Percentiles rank a stretch among this genome's conserved stretches.
These are phyloP conservation scores for Raddia guianensis DNA, from an alignment of 176 grass and related monocot genomes.

Conservation along the genomic window DNA sequence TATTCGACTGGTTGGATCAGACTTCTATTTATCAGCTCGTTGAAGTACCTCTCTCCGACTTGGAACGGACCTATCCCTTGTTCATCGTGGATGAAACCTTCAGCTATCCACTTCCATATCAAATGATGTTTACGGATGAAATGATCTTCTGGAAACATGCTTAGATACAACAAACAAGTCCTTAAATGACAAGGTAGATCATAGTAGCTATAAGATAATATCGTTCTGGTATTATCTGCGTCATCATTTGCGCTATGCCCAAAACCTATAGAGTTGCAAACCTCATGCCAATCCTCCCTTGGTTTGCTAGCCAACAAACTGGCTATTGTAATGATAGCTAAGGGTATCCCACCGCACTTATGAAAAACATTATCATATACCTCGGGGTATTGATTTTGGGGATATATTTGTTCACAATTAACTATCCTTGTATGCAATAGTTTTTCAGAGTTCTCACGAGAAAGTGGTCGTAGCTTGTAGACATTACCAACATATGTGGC, in stretches of 20 bases:
- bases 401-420: neutral
- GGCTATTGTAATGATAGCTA: slow-evolving; percentile 22
- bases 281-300: neutral
- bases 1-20: neutral
- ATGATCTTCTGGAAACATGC: neutral
- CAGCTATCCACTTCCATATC: slow-evolving; percentile 31
- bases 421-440: neutral
- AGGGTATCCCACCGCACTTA: slow-evolving; percentile 12
- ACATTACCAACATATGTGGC: neutral
- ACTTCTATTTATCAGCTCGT: slow-evolving; percentile 1
- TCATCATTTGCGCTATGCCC: too few species aligned
- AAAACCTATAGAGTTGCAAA: neutral
- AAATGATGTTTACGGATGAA: rapidly evolving
- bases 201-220: slow-evolving; percentile 16
- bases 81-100: neutral
- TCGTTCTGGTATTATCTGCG: neutral
- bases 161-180: slow-evolving; percentile 3
- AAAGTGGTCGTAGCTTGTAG: neutral
- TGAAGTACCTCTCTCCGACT: neutral
- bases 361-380: neutral
- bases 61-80: neutral
- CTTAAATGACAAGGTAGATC: neutral
- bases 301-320: neutral
- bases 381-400: neutral
- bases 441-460: neutral